phyloP scores from a whole-genome alignment of 306 rosid genomes.

The Phaseolus lunatus region DNA sequence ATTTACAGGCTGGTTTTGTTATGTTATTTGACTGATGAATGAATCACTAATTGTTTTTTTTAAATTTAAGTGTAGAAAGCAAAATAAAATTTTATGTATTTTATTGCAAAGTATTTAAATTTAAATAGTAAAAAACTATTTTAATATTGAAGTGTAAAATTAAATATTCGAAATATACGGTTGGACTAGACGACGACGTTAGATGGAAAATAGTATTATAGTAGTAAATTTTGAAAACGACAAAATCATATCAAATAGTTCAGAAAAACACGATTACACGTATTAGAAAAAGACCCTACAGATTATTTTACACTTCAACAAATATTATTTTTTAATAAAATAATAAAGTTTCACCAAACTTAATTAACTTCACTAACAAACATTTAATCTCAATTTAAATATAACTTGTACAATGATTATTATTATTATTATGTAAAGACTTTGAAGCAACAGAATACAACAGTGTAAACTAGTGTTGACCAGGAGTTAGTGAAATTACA shows the following conservation, averaged over 20 bases:
- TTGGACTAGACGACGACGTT: background rate
- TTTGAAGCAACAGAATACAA: conserved; percentile 3
- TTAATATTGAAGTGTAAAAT: background rate
- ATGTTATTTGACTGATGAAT: background rate
- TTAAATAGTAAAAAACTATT: background rate
- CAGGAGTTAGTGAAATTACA: conserved; percentile 9
- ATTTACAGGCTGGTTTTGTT: background rate
- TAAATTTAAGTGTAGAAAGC: background rate
- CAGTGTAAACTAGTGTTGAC: background rate
- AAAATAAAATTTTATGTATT: no score
- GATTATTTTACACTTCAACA: no score
- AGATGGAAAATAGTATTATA: background rate
- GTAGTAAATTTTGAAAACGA: background rate
- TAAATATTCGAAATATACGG: no score
- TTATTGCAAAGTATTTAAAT: background rate
- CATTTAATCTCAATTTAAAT: no score
- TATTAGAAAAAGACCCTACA: no score
- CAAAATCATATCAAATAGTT: background rate
- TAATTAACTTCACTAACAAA: no score
- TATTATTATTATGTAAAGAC: background rate
- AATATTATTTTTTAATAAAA: no score
- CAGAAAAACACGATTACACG: background rate
- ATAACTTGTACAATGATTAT: no score
- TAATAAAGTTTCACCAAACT: no score
- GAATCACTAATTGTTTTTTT: background rate